Conservation (phyloP, 192 early-diverging fungal genomes). For the Chytriomyces hyalinus region DNA sequence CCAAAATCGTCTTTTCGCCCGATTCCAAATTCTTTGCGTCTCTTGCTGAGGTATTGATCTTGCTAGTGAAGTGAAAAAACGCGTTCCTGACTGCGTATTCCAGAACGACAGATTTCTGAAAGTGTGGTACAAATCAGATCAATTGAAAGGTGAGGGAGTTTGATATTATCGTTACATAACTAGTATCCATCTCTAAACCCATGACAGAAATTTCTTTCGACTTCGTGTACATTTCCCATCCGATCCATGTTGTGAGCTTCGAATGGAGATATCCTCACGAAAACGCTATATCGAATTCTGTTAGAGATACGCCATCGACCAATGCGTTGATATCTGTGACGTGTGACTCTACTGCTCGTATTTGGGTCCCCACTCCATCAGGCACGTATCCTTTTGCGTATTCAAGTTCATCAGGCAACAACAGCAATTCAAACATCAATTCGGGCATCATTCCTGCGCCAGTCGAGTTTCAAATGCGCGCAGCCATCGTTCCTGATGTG, state of each 20-base stretch:
- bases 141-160: too few species aligned
- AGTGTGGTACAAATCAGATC: constrained; percentile 57
- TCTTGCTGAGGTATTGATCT: constrained; percentile 56
- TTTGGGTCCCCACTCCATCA: constrained; percentile 67
- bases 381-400: too few species aligned
- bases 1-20: constrained; percentile 63
- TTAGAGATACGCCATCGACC: background rate
- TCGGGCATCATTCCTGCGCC: constrained; percentile 31
- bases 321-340: constrained; percentile 71
- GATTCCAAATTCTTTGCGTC: constrained; percentile 67
- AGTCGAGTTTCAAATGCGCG: constrained; percentile 68
- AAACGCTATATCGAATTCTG: background rate
- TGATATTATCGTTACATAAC: too few species aligned
- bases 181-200: background rate
- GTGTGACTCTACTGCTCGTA: constrained; percentile 69
- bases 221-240: constrained; percentile 74
- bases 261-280: constrained; percentile 59
- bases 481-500: constrained; percentile 66
- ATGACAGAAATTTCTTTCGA: constrained; percentile 3
- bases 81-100: background rate
- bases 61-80: background rate
- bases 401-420: too few species aligned
- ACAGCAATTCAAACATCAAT: background rate
- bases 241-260: constrained; percentile 61
- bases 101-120: constrained; percentile 71